Conservation (phyloP, 2,329 filamentous ascomycete species). For the Bipolaris cookei region DNA sequence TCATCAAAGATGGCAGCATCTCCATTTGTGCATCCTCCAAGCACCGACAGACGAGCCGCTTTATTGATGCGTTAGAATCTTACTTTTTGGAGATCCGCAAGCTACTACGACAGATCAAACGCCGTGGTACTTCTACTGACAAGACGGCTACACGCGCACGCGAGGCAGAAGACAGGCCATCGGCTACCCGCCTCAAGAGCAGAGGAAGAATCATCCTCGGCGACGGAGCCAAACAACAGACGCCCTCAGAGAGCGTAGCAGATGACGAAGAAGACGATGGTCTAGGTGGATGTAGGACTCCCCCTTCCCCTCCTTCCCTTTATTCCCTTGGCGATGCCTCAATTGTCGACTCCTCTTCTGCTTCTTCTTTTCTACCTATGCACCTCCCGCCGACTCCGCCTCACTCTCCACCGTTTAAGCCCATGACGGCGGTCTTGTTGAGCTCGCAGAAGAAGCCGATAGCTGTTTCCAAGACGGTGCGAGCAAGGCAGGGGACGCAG, state of each 20-base stretch:
- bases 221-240: slow-evolving; percentile 58
- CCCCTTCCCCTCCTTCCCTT: slow-evolving; percentile 42
- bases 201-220: slow-evolving; percentile 74
- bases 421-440: slow-evolving; percentile 40
- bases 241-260: slow-evolving; percentile 71
- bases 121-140: slow-evolving; percentile 59
- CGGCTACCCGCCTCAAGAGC: slow-evolving; percentile 66
- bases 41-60: slow-evolving; percentile 89
- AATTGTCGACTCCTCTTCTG: slow-evolving; percentile 13
- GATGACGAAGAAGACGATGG: slow-evolving; percentile 84
- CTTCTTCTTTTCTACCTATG: slow-evolving; percentile 16
- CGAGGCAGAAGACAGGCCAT: slow-evolving; percentile 63
- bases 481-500: slow-evolving; percentile 24
- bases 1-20: slow-evolving; percentile 93
- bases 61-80: slow-evolving; percentile 85
- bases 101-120: slow-evolving; percentile 73
- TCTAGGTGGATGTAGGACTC: slow-evolving; percentile 79
- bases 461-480: slow-evolving; percentile 29
- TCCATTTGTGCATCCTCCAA: slow-evolving; percentile 92
- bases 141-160: slow-evolving; percentile 64
- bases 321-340: slow-evolving; percentile 29
- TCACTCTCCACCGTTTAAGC: slow-evolving; percentile 45
- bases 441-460: slow-evolving; percentile 33
- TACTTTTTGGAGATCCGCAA: slow-evolving; percentile 92
- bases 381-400: slow-evolving; percentile 41